These are phyloP conservation scores for Monosporascus sp. DNA, from an alignment of 2,329 filamentous ascomycete species.

Conservation along the genomic window DNA sequence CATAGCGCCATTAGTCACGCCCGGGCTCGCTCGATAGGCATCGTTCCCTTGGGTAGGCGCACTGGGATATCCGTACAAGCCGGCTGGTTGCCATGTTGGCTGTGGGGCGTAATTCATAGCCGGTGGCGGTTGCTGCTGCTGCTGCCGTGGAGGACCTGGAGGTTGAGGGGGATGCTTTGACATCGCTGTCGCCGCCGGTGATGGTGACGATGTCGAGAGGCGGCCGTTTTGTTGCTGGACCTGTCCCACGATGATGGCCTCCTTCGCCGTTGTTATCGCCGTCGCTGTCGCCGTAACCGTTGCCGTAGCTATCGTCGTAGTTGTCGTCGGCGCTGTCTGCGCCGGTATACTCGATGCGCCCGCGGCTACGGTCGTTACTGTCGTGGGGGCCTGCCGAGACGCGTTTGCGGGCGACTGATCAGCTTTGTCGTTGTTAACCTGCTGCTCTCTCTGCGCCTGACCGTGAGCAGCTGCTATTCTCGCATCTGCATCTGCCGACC, in stretches of 20 bases:
- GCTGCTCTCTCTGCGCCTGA: conserved; percentile 22
- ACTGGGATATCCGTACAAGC: conserved; percentile 27
- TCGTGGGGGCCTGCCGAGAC: background rate
- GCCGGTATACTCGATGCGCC: background rate
- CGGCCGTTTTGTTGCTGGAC: background rate
- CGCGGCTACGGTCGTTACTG: background rate
- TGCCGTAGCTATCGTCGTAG: background rate
- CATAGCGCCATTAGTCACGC: conserved; percentile 27
- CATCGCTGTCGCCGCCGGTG: conserved; percentile 19
- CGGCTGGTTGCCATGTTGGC: conserved; percentile 20
- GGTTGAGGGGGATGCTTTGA: conserved; percentile 25
- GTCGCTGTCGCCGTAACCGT: background rate
- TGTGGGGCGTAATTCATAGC: conserved; percentile 21
- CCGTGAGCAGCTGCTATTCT: conserved; percentile 17
- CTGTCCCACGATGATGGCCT: background rate
- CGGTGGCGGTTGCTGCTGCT: background rate
- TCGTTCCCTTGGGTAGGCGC: conserved; percentile 23
- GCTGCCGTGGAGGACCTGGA: conserved; percentile 22
- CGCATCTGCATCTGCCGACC: conserved; percentile 19
- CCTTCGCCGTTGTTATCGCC: background rate
- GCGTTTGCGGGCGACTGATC: background rate
- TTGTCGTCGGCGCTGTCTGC: background rate
- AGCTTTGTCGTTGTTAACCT: conserved; percentile 9
- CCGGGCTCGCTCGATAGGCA: conserved; percentile 30
- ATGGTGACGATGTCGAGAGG: conserved; percentile 10